Percentiles rank a stretch among this genome's conserved stretches.
Conservation (phyloP, 345 rosid genomes). For the Lumnitzera littorea region DNA sequence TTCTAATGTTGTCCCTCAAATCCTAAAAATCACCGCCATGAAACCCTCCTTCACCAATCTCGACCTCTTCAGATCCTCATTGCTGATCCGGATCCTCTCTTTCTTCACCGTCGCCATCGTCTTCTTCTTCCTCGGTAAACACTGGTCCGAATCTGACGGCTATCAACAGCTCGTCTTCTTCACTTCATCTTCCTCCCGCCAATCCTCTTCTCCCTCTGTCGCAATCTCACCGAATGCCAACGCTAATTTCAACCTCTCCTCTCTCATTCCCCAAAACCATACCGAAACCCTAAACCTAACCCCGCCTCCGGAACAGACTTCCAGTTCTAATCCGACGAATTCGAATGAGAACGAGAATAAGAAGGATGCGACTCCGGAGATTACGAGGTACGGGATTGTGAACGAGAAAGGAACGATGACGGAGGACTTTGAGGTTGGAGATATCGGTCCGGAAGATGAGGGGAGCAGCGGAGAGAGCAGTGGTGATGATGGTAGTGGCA, state of each 20-base stretch:
- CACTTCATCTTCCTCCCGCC: constrained; percentile 31
- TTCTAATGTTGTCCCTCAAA: background rate
- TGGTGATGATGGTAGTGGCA: constrained; percentile 13
- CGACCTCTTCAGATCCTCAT: constrained; percentile 34
- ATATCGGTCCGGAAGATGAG: constrained; percentile 54
- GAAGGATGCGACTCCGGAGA: constrained; percentile 14
- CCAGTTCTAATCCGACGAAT: no score
- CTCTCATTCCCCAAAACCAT: constrained; percentile 29
- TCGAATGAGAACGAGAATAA: no score
- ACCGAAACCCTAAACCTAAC: constrained; percentile 4
- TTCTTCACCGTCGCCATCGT: constrained; percentile 44
- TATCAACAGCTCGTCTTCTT: constrained; percentile 70
- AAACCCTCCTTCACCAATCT: constrained; percentile 18
- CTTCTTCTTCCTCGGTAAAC: constrained; percentile 83
- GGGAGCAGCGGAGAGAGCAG: constrained; percentile 30
- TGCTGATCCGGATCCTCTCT: constrained; percentile 37
- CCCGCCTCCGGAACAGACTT: no score
- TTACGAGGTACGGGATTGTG: constrained; percentile 59
- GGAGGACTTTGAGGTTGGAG: constrained; percentile 72
- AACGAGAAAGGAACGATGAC: constrained; percentile 81
- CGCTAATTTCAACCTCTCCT: constrained; percentile 36
- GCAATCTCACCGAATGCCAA: constrained; percentile 54
- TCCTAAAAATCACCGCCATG: constrained; percentile 23
- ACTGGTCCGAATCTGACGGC: constrained; percentile 74
- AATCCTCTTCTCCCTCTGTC: constrained; percentile 43